A percentile compares a stretch with the other conserved stretches of the same genome.
These are phyloP conservation scores for Colletotrichum trifolii DNA, from an alignment of 2,329 filamentous ascomycete genomes.

Conservation along the genomic window DNA sequence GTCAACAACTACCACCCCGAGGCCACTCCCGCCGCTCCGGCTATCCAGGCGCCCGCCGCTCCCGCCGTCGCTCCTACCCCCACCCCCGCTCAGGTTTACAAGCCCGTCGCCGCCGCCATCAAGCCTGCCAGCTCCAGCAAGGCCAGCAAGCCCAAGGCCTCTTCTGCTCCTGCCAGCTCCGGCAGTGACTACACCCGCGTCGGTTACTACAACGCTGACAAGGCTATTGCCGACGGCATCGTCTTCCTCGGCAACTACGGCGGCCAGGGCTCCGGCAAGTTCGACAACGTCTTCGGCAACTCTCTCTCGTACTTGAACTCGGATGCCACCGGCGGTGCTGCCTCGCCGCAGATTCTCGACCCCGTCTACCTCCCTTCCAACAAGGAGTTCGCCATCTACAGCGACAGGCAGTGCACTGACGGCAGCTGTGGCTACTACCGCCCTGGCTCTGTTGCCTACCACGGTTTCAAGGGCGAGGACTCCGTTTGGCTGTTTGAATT, in stretches of 20 bases:
- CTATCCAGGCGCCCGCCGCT: conserved; percentile 33
- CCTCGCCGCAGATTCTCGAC: conserved; percentile 52
- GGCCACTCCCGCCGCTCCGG: conserved; percentile 19
- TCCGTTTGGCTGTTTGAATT: conserved; percentile 77
- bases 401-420: conserved; percentile 53
- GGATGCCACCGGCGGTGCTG: conserved; percentile 51
- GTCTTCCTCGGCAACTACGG: conserved; percentile 62
- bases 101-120: conserved; percentile 30
- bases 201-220: conserved; percentile 57
- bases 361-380: conserved; percentile 53
- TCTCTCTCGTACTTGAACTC: conserved; percentile 59
- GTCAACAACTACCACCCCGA: conserved; percentile 60
- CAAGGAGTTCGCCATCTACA: conserved; percentile 60
- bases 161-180: conserved; percentile 9
- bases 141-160: conserved; percentile 31
- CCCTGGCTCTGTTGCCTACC: conserved; percentile 56
- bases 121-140: conserved; percentile 34
- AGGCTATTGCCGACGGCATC: conserved; percentile 53
- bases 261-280: conserved; percentile 55
- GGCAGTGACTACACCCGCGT: conserved; percentile 53
- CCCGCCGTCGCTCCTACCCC: conserved; percentile 24
- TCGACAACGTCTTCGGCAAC: conserved; percentile 55
- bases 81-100: conserved; percentile 32
- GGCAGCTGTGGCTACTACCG: conserved; percentile 57
- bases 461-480: conserved; percentile 76